Evolutionary conservation across 2,329 filamentous ascomycete genomes (phyloP).

Genomic region (Botryotinia convoluta): DNA sequence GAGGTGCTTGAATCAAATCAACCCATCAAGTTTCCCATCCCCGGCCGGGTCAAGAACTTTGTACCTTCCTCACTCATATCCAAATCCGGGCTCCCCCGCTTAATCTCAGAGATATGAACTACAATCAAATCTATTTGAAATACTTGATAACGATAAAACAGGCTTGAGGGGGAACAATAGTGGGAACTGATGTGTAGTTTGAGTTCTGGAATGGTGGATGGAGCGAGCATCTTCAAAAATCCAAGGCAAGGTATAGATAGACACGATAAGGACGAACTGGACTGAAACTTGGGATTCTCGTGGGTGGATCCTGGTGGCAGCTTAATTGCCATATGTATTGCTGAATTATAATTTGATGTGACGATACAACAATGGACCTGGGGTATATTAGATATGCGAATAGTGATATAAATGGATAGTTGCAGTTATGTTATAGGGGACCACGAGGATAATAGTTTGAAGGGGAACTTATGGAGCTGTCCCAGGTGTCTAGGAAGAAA

Average conservation of each 20-base stretch:
- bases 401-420: neutral
- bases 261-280: neutral
- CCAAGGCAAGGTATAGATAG: neutral
- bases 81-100: neutral
- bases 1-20: neutral
- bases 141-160: neutral
- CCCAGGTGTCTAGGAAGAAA: neutral
- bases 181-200: neutral
- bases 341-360: neutral
- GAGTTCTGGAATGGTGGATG: neutral
- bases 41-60: neutral
- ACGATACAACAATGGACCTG: neutral
- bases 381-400: neutral
- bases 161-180: neutral
- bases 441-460: neutral
- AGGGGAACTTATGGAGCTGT: neutral
- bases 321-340: neutral
- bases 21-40: neutral
- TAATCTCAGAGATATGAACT: neutral
- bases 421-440: neutral
- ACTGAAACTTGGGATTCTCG: slow-evolving; percentile 14
- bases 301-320: neutral
- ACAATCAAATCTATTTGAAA: neutral
- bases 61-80: neutral
- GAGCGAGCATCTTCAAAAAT: neutral